A percentile compares a stretch with the other conserved stretches of the same genome.
Conservation (phyloP, 176 grass and related monocot genomes). For the sorghum (Sorghum bicolor) region Sorghum_bicolor_NCBIv3 NC_012878.2:48473501-48474000, state of each 20-base stretch:
- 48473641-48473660: not conserved
- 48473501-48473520: not conserved
- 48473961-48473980: conserved; percentile 32
- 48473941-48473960: conserved; percentile 45
- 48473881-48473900: conserved; percentile 62
- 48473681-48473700: conserved; percentile 32
- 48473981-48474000: conserved; percentile 34
- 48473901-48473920: conserved; percentile 47
- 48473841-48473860: conserved; percentile 42
- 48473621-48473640: not conserved
- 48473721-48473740: conserved; percentile 38
- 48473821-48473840: conserved; percentile 13
- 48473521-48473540: not conserved
- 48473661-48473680: conserved; percentile 30
- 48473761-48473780: conserved; percentile 34
- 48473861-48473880: conserved; percentile 36
- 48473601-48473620: not conserved
- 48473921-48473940: conserved; percentile 68
- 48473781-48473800: conserved; percentile 1
- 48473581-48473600: not conserved
- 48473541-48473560: not conserved
- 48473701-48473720: conserved; percentile 40
- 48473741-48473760: conserved; percentile 66
- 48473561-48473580: not conserved
- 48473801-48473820: not conserved